Percentiles rank a stretch among this genome's conserved stretches.
Conservation (phyloP, 2,329 filamentous ascomycete genomes). For the Sarocladium brachiariae region DNA sequence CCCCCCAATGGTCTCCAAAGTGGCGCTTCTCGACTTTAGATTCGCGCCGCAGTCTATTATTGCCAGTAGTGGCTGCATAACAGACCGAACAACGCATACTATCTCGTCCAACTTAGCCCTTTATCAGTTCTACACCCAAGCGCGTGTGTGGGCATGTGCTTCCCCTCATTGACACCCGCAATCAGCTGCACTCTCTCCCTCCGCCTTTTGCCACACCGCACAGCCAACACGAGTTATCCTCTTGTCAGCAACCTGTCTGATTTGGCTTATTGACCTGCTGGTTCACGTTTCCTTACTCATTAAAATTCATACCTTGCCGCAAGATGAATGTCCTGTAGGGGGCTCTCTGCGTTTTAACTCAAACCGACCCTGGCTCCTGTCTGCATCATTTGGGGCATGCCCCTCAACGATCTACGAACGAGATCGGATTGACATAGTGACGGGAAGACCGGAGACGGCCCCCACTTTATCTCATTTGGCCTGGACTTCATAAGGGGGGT, state of each 20-base stretch:
- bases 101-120: neutral
- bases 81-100: neutral
- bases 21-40: neutral
- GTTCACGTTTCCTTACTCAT: neutral
- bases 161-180: conserved; percentile 2
- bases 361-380: neutral
- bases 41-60: neutral
- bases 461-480: conserved; percentile 7
- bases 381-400: neutral
- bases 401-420: conserved; percentile 1
- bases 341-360: neutral
- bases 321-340: neutral
- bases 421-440: conserved; percentile 5
- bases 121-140: conserved; percentile 1
- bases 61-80: neutral
- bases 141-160: neutral
- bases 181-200: neutral
- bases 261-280: no score
- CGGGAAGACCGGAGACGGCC: conserved; percentile 3
- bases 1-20: no score
- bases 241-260: neutral
- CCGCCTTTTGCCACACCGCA: conserved; percentile 7
- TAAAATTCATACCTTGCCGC: neutral
- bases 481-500: conserved; percentile 5
- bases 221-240: neutral